Conservation (phyloP, 1,284 basidiomycete species). For the Puccinia triticina region DNA sequence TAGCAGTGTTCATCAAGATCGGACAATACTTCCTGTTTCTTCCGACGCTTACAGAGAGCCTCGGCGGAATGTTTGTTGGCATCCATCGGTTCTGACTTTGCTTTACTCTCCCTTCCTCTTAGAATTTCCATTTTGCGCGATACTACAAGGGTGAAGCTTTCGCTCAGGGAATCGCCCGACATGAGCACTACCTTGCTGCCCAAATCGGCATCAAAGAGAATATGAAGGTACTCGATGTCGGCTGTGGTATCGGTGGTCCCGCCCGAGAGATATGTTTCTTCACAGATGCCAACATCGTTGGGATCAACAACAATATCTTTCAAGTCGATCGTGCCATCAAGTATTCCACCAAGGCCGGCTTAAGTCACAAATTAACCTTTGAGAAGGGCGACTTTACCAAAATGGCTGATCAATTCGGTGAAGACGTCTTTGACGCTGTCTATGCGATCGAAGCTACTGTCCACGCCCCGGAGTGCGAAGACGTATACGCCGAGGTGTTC, state of each 20-base stretch:
- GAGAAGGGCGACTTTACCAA: conserved; percentile 97
- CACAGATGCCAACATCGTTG: conserved; percentile 83
- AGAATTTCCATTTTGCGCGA: conserved; percentile 61
- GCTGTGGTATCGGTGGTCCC: conserved; percentile 96
- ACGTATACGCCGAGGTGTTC: conserved; percentile 90
- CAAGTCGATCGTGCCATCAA: conserved; percentile 82
- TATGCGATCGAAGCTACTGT: conserved; percentile 98
- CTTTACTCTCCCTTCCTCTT: conserved; percentile 57
- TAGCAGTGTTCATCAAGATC: background rate
- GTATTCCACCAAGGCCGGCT: conserved; percentile 79
- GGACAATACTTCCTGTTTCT: background rate
- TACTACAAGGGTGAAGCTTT: conserved; percentile 61
- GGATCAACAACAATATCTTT: conserved; percentile 96
- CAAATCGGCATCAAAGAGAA: conserved; percentile 80
- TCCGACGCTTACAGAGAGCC: too few relatives aligned
- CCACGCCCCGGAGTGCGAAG: conserved; percentile 93
- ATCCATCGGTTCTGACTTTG: background rate
- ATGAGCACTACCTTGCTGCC: conserved; percentile 94
- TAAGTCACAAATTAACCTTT: conserved; percentile 77
- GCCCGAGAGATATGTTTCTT: conserved; percentile 93
- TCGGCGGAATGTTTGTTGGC: background rate
- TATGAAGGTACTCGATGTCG: conserved; percentile 96
- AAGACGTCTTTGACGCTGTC: conserved; percentile 92
- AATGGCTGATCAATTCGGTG: conserved; percentile 85
- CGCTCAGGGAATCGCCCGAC: conserved; percentile 72